Evolutionary conservation across 2,329 filamentous ascomycete genomes (phyloP), one percentile per base, ranked within the genome.

Genomic region (Acephala macrosclerotiorum): DNA sequence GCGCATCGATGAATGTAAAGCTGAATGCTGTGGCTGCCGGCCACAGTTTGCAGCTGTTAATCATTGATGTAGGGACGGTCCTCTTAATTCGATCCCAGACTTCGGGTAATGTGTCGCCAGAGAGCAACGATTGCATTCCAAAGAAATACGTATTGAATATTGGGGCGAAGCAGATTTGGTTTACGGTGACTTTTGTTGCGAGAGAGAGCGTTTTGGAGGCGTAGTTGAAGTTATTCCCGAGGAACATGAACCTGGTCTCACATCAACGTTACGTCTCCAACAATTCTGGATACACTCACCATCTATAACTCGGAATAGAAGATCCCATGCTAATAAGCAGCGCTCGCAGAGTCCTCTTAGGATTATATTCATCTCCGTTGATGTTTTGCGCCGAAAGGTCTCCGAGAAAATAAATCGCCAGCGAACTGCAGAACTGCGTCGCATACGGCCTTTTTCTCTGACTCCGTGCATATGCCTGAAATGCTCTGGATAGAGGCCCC

Each of bases 11-110:
- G 74, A 93, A 96, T n/a, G 91, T 88, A 75, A 97, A 96, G 77
- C 85, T 94, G 75, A 97, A 90, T 0, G 93, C 93, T 16, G 91
- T 96, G 18, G 97, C 91, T 0, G 88, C 88, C 0, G 94, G 95
- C 94, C 94, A 97, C 26, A 97, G 79, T 80, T 96, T 97, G 77
- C 89, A 89, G 66, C 90, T 92, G 77, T 96, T 97, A 75, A 88
- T 77, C 75, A 92, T 87, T 75, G 90, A 94, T 26, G 85, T 83
- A 0, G 94, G 93, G 0, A 97, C 90, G 0, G 94, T 94, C 65
- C 88, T 83, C 71, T 85, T 85, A 66, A 97, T 84, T 60, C 92
- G 88, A 72, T 92, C 87, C 77, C 87, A 85, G 0, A 90, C 86
- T 63, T 92, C 90, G 1, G 69, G 75, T 1, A 89, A 75, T 0